Conservation (phyloP, 331 rosid species). For the Pyrus hybrid region DNA sequence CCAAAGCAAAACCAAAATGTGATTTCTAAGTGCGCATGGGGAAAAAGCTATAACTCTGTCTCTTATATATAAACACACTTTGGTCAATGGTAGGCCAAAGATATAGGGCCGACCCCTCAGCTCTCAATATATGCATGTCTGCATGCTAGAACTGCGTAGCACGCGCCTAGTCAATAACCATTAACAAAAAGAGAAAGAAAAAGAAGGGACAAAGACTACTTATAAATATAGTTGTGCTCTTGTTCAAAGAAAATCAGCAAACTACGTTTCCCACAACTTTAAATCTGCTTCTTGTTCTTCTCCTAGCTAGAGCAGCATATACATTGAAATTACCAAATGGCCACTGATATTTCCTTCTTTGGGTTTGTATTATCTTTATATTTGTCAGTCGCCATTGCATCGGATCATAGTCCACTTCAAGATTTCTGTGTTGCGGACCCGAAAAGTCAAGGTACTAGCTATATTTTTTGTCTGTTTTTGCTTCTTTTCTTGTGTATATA, state of each 20-base stretch:
- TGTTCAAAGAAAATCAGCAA: too few relatives aligned
- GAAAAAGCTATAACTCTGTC: neutral
- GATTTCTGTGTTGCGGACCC: slow-evolving; percentile 33
- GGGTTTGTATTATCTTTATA: neutral
- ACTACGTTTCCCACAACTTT: neutral
- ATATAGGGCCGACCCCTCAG: neutral
- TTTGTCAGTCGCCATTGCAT: neutral
- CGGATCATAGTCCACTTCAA: slow-evolving; percentile 3
- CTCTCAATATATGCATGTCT: slow-evolving; percentile 2
- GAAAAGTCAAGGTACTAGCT: slow-evolving; percentile 12
- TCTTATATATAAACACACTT: neutral
- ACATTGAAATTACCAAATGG: neutral
- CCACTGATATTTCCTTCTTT: neutral
- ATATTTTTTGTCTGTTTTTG: neutral
- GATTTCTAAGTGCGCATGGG: neutral
- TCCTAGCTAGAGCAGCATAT: too few relatives aligned
- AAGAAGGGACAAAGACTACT: neutral
- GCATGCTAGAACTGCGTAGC: neutral
- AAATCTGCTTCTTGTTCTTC: neutral
- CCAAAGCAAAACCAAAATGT: neutral
- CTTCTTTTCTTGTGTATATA: neutral
- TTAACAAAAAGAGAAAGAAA: neutral
- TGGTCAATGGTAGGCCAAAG: slow-evolving; percentile 2
- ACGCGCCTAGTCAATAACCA: neutral
- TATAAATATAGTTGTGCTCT: too few relatives aligned